Base-by-base conservation (phyloP, 257 asterid species). In the Echium plantagineum region DNA sequence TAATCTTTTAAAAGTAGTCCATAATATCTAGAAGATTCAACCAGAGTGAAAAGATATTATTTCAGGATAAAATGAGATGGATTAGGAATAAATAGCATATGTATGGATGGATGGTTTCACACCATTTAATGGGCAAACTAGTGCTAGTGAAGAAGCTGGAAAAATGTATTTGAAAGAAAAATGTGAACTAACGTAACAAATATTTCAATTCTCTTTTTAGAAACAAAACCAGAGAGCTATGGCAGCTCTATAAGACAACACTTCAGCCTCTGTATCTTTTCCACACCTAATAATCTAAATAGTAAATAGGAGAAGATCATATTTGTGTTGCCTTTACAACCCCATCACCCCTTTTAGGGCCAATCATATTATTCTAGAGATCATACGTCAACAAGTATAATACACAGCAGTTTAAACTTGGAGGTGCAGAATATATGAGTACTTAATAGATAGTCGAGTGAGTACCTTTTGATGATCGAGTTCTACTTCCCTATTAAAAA, bases 401-500 rank as follows among this genome's bases (percentile, higher is more conserved):
- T 12, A 42, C 17, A 42, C 49, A 42, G 6, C 49, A 42, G 16
- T 4, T 42, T 42, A 42, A 42, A 42, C 17, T 42, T 3, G 49
- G 24, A 21, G 13, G 19, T 19, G 26, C 57, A 53, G 46, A 55
- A 15, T 20, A 35, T 35, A 42, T 19, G 38, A 10, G 26, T 38
- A 28, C 32, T 28, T 28, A 28, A 28, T 6, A 47, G 59, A 62
- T 24, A 59, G 19, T 49, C 26, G 52, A 53, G 32, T 58, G 51
- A 38, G 57, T 78, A 85, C 95, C 94, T 75, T 67, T 30, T 57
- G 68, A 65, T 75, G 68, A 64, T 74, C 78, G 52, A 63, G 49
- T 59, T 78, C 83, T 72, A 61, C 64, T 59, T 77, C 96, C 80
- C 83, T 74, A 64, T 57, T 85, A 76, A 88, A 93, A 70, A 84